A percentile compares a stretch with the other conserved stretches of the same genome.
These are phyloP conservation scores for Sonneratia caseolaris DNA, from an alignment of 345 rosid species.

Conservation along the genomic window DNA sequence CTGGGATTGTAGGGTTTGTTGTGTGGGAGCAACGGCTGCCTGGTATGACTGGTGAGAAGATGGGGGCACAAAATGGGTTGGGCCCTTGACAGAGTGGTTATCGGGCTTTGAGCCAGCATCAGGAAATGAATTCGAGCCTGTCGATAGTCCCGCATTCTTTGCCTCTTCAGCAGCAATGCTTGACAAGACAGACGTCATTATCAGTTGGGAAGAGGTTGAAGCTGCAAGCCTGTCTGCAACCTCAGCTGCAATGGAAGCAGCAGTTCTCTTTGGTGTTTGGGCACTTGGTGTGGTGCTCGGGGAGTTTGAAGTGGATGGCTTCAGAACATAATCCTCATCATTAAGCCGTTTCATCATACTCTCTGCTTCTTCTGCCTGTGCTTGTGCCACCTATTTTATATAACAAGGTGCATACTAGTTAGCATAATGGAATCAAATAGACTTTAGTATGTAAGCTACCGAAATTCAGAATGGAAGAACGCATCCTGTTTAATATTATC, in stretches of 20 bases:
- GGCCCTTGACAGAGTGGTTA: not conserved
- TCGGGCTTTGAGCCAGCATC: conserved; percentile 33
- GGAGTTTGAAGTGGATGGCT: conserved; percentile 21
- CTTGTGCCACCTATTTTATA: conserved; percentile 58
- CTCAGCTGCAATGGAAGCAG: conserved; percentile 94
- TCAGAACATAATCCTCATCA: conserved; percentile 39
- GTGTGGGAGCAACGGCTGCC: conserved; percentile 23
- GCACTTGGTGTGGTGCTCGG: conserved; percentile 25
- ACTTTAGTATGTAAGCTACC: no score
- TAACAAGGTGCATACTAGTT: not conserved
- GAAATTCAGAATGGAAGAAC: no score
- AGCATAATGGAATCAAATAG: not conserved
- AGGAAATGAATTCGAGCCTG: conserved; percentile 24
- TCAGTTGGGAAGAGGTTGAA: conserved; percentile 82
- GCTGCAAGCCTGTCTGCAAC: conserved; percentile 87
- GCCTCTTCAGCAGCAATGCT: conserved; percentile 94
- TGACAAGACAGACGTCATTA: conserved; percentile 85
- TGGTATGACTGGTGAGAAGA: conserved; percentile 33
- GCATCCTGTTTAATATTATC: no score
- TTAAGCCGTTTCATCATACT: conserved; percentile 54
- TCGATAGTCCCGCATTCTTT: conserved; percentile 41
- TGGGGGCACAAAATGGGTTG: conserved; percentile 26
- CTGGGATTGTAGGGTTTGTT: conserved; percentile 31
- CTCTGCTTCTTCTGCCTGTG: conserved; percentile 61
- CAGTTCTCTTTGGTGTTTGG: conserved; percentile 51